These are phyloP conservation scores for Lentinula sp. DNA, from an alignment of 768 basidiomycete genomes.

Conservation along the genomic window DNA sequence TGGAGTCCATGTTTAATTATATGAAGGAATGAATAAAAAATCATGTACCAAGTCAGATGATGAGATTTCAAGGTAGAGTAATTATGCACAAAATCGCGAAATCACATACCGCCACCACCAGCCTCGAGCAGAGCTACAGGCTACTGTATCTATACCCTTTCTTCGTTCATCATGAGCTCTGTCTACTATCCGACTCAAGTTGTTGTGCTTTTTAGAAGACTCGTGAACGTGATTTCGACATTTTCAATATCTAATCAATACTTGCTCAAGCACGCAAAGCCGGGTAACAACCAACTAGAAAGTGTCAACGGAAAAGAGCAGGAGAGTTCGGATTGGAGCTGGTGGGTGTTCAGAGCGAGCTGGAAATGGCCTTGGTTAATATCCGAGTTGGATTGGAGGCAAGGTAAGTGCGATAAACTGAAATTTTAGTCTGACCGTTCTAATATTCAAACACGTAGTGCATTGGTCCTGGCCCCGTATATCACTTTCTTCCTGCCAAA, in stretches of 20 bases:
- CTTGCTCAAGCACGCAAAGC: conserved; percentile 24
- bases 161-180: conserved; percentile 28
- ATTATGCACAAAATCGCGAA: background rate
- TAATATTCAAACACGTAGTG: background rate
- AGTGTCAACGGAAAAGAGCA: conserved; percentile 1
- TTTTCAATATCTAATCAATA: conserved; percentile 69
- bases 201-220: conserved; percentile 52
- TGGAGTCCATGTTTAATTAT: too few species aligned
- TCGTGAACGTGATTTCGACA: conserved; percentile 62
- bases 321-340: background rate
- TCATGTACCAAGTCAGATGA: too few species aligned
- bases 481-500: background rate
- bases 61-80: too few species aligned
- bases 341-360: conserved; percentile 3
- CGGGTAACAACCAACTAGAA: background rate
- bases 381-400: background rate
- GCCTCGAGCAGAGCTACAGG: background rate
- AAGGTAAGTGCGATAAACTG: background rate
- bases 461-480: background rate
- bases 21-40: too few species aligned
- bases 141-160: background rate
- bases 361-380: conserved; percentile 10
- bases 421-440: background rate
- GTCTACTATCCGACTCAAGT: conserved; percentile 53
- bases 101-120: background rate